Percentiles rank a stretch among this genome's conserved stretches.
Evolutionary conservation across 2,329 filamentous ascomycete genomes (phyloP).

Genomic region (Geoglossum cookeanum): DNA sequence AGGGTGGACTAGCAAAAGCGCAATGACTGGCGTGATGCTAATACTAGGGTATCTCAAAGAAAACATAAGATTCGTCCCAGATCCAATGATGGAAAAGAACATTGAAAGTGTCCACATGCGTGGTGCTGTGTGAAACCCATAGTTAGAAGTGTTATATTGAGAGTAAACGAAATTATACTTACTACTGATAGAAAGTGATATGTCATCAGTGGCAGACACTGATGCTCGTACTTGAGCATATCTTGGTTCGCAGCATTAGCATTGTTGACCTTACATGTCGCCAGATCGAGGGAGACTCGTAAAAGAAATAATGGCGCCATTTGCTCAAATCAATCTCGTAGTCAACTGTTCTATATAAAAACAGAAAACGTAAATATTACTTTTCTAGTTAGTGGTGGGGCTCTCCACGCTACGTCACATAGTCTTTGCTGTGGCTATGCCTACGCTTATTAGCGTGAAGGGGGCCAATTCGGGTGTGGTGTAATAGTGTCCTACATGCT

Average conservation of each 20-base stretch:
- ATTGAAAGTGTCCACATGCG: constrained; percentile 76
- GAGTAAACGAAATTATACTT: constrained; percentile 2
- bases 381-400: too few species aligned
- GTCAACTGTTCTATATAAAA: too few species aligned
- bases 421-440: too few species aligned
- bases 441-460: too few species aligned
- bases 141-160: background rate
- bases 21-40: constrained; percentile 76
- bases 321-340: too few species aligned
- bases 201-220: constrained; percentile 57
- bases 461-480: too few species aligned
- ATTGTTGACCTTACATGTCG: background rate
- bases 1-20: constrained; percentile 66
- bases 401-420: too few species aligned
- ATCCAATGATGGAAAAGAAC: constrained; percentile 62
- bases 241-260: constrained; percentile 7
- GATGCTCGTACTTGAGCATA: constrained; percentile 67
- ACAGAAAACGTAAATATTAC: too few species aligned
- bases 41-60: constrained; percentile 79
- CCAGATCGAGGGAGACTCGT: background rate
- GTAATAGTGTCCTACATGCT: too few species aligned
- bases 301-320: too few species aligned
- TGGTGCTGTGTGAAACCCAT: constrained; percentile 28
- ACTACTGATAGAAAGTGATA: constrained; percentile 59
- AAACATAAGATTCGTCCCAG: constrained; percentile 74